Percentiles rank a stretch among this genome's conserved stretches.
These are phyloP conservation scores for Osmozyma mogii DNA, from an alignment of 805 yeast species.

Conservation along the genomic window DNA sequence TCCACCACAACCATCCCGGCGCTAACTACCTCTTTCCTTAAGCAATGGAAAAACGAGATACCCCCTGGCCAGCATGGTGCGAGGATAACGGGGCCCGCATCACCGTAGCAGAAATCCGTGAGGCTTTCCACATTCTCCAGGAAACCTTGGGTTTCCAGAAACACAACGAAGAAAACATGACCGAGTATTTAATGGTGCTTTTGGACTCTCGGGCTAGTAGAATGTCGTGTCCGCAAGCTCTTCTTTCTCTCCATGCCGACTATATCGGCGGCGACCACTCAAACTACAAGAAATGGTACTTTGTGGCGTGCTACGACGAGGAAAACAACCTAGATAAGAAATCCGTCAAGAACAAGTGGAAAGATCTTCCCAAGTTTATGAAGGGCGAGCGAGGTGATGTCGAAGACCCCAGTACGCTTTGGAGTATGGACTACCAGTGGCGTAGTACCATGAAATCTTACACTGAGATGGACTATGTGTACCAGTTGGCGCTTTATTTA, in stretches of 20 bases:
- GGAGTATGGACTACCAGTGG: constrained; percentile 46
- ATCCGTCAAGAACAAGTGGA: constrained; percentile 25
- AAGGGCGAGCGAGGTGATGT: constrained; percentile 1
- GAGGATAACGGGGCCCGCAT: too few relatives aligned
- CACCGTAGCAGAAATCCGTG: too few relatives aligned
- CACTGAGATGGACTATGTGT: constrained; percentile 49
- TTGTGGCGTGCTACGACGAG: constrained; percentile 72
- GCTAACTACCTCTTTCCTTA: too few relatives aligned
- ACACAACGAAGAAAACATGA: constrained; percentile 72
- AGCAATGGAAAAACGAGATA: too few relatives aligned
- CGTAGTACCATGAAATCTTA: constrained; percentile 50
- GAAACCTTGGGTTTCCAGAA: constrained; percentile 75
- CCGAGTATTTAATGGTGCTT: constrained; percentile 69
- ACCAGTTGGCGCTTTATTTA: constrained; percentile 56
- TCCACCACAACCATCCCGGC: too few relatives aligned
- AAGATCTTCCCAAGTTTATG: constrained; percentile 19
- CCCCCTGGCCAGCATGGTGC: too few relatives aligned
- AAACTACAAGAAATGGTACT: constrained; percentile 87
- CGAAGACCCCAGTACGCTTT: constrained; percentile 9
- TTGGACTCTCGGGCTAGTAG: constrained; percentile 85
- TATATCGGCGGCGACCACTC: constrained; percentile 88
- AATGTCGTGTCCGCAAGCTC: constrained; percentile 61
- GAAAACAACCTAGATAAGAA: constrained; percentile 42
- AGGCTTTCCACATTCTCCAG: too few relatives aligned
- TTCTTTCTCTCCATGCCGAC: constrained; percentile 74